These are phyloP conservation scores for Podospora australis DNA, from an alignment of 495 filamentous ascomycete species.

Conservation along the genomic window DNA sequence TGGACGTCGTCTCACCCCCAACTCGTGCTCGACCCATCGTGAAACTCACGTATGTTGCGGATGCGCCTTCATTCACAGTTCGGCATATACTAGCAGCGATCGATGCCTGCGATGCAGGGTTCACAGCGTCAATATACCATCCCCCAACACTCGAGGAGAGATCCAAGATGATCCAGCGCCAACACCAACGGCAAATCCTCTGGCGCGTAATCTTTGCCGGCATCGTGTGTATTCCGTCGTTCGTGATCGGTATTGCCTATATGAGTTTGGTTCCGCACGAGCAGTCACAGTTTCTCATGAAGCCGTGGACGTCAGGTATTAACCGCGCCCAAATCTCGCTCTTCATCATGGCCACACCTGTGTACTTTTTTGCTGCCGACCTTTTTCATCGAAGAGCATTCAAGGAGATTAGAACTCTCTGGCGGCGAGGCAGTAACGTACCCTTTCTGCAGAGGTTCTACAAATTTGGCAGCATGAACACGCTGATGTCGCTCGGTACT, in stretches of 20 bases:
- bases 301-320: conserved; percentile 65
- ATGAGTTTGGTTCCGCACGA: conserved; percentile 68
- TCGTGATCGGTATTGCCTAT: conserved; percentile 84
- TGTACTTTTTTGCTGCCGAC: conserved; percentile 85
- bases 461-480: conserved; percentile 94
- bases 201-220: conserved; percentile 64
- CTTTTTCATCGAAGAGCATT: conserved; percentile 73
- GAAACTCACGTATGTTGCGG: conserved; percentile 63
- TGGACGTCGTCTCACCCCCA: conserved; percentile 45
- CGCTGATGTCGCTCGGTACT: conserved; percentile 84
- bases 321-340: conserved; percentile 75
- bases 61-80: conserved; percentile 65
- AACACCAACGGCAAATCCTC: conserved; percentile 55
- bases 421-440: conserved; percentile 71
- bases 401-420: conserved; percentile 73
- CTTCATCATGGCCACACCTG: conserved; percentile 79
- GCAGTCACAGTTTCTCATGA: conserved; percentile 58
- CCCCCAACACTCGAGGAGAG: conserved; percentile 82
- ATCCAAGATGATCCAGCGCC: conserved; percentile 60
- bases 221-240: conserved; percentile 74
- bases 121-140: conserved; percentile 65
- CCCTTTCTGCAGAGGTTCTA: conserved; percentile 76
- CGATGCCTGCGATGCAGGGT: conserved; percentile 54
- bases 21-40: conserved; percentile 53
- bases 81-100: conserved; percentile 65